Conservation (phyloP, 129 eudicot genomes). For the Centella asiatica region DNA sequence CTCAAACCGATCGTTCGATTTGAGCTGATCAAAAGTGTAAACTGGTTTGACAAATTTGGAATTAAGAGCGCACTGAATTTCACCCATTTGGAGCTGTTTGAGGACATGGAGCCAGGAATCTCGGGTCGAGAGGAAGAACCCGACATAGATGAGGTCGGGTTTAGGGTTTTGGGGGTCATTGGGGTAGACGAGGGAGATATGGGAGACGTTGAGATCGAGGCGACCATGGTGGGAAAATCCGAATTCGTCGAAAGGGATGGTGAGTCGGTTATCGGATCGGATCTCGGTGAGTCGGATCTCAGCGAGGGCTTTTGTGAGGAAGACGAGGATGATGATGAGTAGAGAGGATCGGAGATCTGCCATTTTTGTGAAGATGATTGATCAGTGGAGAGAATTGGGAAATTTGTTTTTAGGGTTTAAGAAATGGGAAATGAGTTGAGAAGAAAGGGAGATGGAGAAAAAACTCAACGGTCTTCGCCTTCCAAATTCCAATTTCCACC, state of each 20-base stretch:
- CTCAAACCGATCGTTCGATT: conserved; percentile 17
- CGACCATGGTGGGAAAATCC: conserved; percentile 48
- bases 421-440: no score
- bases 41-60: conserved; percentile 30
- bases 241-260: conserved; percentile 44
- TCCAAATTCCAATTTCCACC: no score
- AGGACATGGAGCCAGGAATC: conserved; percentile 41
- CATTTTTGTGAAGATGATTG: no score
- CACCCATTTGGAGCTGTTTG: conserved; percentile 26
- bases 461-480: no score
- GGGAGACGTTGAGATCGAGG: conserved; percentile 37
- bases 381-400: no score
- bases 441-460: no score
- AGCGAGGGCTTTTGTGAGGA: conserved; percentile 20
- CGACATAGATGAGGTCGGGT: conserved; percentile 36
- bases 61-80: conserved; percentile 35
- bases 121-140: conserved; percentile 36
- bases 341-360: background rate
- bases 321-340: background rate
- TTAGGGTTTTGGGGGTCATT: conserved; percentile 5
- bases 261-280: conserved; percentile 38
- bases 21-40: conserved; percentile 27
- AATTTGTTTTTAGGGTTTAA: no score
- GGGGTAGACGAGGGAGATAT: conserved; percentile 20
- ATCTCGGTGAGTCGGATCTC: conserved; percentile 36